Evolutionary conservation across 331 rosid genomes (phyloP).

Genomic region (Quercus tomentella): DNA sequence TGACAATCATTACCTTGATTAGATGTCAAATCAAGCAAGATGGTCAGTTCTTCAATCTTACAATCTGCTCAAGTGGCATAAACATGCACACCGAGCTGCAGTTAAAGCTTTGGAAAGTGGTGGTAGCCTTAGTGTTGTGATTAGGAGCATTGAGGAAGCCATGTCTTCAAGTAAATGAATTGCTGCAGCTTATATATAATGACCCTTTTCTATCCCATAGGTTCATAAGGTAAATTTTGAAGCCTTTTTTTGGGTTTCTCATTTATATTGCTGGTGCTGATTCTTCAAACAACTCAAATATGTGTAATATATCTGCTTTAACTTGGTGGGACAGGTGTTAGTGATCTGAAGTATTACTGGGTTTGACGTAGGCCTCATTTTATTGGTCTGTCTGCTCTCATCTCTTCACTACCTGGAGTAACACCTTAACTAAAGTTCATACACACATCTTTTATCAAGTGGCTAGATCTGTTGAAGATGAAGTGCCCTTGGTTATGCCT

Average conservation of each 20-base stretch:
- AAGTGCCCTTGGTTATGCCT: not conserved
- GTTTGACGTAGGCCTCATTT: not conserved
- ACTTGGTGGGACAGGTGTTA: slow-evolving; percentile 8
- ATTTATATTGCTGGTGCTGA: not conserved
- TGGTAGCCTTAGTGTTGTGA: slow-evolving; percentile 61
- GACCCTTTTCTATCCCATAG: slow-evolving; percentile 1
- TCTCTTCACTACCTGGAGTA: not conserved
- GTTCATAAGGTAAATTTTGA: slow-evolving; percentile 25
- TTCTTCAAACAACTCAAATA: not conserved
- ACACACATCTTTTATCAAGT: not conserved
- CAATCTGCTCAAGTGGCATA: slow-evolving; percentile 94
- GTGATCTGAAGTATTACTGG: not conserved
- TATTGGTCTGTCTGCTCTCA: not conserved
- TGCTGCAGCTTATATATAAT: not conserved
- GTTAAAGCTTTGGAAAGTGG: slow-evolving; percentile 84
- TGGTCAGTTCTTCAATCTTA: slow-evolving; percentile 94
- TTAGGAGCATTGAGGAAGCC: slow-evolving; percentile 80
- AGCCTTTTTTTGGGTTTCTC: not conserved
- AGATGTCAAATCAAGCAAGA: slow-evolving; percentile 98
- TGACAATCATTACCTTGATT: slow-evolving; percentile 13
- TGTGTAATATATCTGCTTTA: slow-evolving; percentile 8
- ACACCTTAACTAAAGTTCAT: not conserved
- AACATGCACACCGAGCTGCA: slow-evolving; percentile 71
- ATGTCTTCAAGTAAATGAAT: slow-evolving; percentile 35
- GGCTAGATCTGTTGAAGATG: not conserved